Evolutionary conservation across 163 green algal species (phyloP).

Genomic region (Coccomyxa subellipsoidea): DNA sequence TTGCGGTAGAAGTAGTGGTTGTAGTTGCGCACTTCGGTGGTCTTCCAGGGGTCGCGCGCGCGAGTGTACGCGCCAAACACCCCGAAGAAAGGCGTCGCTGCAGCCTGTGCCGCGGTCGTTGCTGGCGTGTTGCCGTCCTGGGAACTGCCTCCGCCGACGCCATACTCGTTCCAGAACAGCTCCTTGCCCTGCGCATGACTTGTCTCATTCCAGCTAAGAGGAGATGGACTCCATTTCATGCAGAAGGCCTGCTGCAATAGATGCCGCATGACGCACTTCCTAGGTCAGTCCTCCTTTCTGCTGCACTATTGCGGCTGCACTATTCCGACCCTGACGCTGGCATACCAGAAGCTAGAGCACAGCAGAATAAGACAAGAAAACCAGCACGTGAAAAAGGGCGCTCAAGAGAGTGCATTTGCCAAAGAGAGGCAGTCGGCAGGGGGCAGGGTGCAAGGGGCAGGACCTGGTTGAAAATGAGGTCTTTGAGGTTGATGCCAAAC

Average conservation of each 20-base stretch:
- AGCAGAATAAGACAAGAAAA: too few species aligned
- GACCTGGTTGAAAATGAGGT: conserved; percentile 17
- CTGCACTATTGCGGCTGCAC: too few species aligned
- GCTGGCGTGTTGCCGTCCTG: conserved; percentile 22
- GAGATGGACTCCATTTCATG: too few species aligned
- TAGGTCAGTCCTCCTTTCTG: too few species aligned
- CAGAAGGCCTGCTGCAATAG: too few species aligned
- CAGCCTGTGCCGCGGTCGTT: conserved; percentile 27
- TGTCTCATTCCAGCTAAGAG: not conserved
- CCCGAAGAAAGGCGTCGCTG: conserved; percentile 36
- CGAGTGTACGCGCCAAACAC: conserved; percentile 26
- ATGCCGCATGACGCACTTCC: too few species aligned
- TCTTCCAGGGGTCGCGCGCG: conserved; percentile 27
- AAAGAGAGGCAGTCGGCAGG: not conserved
- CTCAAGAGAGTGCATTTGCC: too few species aligned
- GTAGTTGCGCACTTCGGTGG: conserved; percentile 30
- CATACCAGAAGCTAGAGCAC: too few species aligned
- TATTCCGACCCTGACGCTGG: too few species aligned
- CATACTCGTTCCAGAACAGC: conserved; percentile 40
- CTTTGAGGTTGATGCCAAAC: conserved; percentile 34
- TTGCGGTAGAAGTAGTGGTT: conserved; percentile 30
- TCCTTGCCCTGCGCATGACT: conserved; percentile 22
- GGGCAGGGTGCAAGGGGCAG: not conserved
- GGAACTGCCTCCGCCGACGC: conserved; percentile 29
- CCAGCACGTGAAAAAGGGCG: too few species aligned